Evolutionary conservation across 768 basidiomycete species (phyloP), one percentile per base, ranked within the genome.

Genomic region (Guyanaporus albipodus): DNA sequence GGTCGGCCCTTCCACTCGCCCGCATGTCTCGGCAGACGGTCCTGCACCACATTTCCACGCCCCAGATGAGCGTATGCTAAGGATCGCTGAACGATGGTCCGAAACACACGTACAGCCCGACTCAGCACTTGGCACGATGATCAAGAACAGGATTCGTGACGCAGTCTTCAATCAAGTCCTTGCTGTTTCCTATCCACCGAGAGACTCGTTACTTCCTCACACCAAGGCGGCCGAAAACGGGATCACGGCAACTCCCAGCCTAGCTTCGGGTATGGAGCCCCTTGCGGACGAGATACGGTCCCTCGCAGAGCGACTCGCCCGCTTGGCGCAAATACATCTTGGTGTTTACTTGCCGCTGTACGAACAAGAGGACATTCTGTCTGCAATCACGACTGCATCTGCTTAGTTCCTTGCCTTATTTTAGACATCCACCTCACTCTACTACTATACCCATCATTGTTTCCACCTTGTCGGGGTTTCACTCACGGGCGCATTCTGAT

Each of bases 331-430:
- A 38, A 82, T 89, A 55, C 87, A 92, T 64, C 71, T 88, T 42
- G 78, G 81, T 52, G 82, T 87, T 42, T 91, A 87, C 64, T 70
- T 86, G 29, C 77, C 79, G n/a, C 63, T 90, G 46, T 92, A 92
- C 67, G 82, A 87, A 65, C 77, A 78, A 56, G 76, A 81, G 50
- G 79, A 75, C 52, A 45, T 61, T 53, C 44, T 58, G 47, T 63
- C 63, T 38, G 36, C 54, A 42, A 51, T 63, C 7, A 51, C 49
- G 46, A 50, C 31, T 17, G 27, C 49, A 53, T 50, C 54, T 27
- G 4, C 49, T 9, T 64, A 55, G 54, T 46, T 52, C 36, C 14
- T 43, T 40, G 38, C 42, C 37, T 56, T 49, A 44, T 52, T 45
- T 49, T 66, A 63, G 61, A 66, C 50, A 34, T 52, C 48, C 48